Evolutionary conservation across 1,139 yeast species (phyloP).

Genomic region (Yamadazyma siamensis): DNA sequence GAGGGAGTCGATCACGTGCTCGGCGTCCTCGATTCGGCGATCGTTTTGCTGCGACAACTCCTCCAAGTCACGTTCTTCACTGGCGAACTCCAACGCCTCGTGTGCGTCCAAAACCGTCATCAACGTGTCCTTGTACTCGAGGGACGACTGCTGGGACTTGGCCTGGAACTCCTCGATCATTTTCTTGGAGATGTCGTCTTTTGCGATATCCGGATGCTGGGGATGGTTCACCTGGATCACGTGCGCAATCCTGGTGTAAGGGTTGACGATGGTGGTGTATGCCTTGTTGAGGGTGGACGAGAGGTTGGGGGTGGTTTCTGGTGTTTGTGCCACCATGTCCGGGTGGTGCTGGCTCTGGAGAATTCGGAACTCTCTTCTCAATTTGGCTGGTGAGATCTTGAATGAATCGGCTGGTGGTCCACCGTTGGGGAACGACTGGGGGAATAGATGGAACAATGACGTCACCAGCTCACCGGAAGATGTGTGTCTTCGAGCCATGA

Average conservation of each 20-base stretch:
- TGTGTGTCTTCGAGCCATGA: too few relatives aligned
- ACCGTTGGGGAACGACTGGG: slow-evolving; percentile 65
- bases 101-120: slow-evolving; percentile 80
- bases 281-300: slow-evolving; percentile 71
- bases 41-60: slow-evolving; percentile 54
- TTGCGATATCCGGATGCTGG: slow-evolving; percentile 35
- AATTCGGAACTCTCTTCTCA: slow-evolving; percentile 70
- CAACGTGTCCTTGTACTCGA: slow-evolving; percentile 54
- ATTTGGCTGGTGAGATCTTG: slow-evolving; percentile 45
- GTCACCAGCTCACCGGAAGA: too few relatives aligned
- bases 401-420: slow-evolving; percentile 68
- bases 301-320: slow-evolving; percentile 22
- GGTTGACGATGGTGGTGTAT: slow-evolving; percentile 64
- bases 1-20: slow-evolving; percentile 26
- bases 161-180: slow-evolving; percentile 33
- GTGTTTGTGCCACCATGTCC: slow-evolving; percentile 43
- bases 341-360: slow-evolving; percentile 82
- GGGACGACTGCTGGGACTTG: slow-evolving; percentile 25
- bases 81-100: slow-evolving; percentile 67
- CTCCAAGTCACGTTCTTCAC: slow-evolving; percentile 53
- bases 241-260: slow-evolving; percentile 57
- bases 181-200: slow-evolving; percentile 37
- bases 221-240: slow-evolving; percentile 36
- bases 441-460: slow-evolving; percentile 62
- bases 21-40: slow-evolving; percentile 43